Evolutionary conservation across 768 basidiomycete species (phyloP).

Genomic region (Leucocoprinus sp.): DNA sequence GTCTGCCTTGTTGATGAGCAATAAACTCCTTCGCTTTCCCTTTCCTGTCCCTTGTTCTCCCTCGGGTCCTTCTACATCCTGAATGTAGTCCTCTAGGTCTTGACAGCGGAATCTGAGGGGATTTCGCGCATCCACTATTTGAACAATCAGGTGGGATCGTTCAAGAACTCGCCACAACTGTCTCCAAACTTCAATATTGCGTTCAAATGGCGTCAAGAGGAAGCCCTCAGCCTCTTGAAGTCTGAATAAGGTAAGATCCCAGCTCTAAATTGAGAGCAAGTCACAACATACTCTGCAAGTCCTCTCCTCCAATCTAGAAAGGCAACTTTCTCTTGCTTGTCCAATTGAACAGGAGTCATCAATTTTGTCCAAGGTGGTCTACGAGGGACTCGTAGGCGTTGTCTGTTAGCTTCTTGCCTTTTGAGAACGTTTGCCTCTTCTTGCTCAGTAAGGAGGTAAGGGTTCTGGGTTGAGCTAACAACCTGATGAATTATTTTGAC

Average conservation of each 20-base stretch:
- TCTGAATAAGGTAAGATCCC: constrained; percentile 29
- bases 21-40: constrained; percentile 63
- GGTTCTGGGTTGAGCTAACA: constrained; percentile 56
- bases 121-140: constrained; percentile 95
- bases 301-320: constrained; percentile 93
- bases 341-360: constrained; percentile 72
- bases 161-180: constrained; percentile 97
- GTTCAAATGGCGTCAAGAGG: constrained; percentile 93
- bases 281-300: constrained; percentile 81
- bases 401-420: constrained; percentile 68
- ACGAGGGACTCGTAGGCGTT: constrained; percentile 78
- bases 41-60: constrained; percentile 72
- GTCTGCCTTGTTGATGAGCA: constrained; percentile 96
- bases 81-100: constrained; percentile 81
- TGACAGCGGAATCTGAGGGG: constrained; percentile 89
- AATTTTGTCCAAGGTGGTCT: constrained; percentile 83
- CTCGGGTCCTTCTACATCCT: constrained; percentile 76
- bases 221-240: constrained; percentile 82
- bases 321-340: constrained; percentile 80
- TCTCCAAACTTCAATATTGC: constrained; percentile 97
- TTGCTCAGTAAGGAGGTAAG: constrained; percentile 73
- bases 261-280: background rate
- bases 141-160: constrained; percentile 87
- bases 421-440: constrained; percentile 72
- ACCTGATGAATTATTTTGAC: constrained; percentile 68